Conservation (phyloP, 768 basidiomycete genomes). For the Hygrocybe punicea region DNA sequence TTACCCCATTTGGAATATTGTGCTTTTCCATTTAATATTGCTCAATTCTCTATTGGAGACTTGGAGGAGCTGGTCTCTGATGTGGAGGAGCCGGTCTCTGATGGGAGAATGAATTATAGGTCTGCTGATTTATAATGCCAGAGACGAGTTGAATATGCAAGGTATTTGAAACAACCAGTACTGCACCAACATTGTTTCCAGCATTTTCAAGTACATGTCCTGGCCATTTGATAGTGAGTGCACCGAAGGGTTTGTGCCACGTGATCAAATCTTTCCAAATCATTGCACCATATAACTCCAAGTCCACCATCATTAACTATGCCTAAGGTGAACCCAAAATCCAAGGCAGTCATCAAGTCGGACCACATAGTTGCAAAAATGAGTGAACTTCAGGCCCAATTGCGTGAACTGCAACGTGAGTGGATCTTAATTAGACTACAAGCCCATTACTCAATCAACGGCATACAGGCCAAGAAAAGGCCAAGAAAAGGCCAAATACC, state of each 20-base stretch:
- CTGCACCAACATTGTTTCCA: not conserved
- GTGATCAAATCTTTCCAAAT: not conserved
- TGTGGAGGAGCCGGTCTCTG: not conserved
- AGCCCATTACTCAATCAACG: not conserved
- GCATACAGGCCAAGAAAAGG: not conserved
- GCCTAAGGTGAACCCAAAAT: not conserved
- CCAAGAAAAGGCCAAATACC: not conserved
- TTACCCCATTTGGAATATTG: too few relatives aligned
- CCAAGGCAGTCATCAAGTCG: not conserved
- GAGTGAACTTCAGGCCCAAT: not conserved
- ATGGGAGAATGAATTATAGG: not conserved
- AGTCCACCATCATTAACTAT: not conserved
- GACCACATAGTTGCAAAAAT: not conserved
- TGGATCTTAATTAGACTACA: not conserved
- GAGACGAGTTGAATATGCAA: constrained; percentile 1
- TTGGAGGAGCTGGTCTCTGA: not conserved
- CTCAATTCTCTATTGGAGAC: too few relatives aligned
- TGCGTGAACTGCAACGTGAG: not conserved
- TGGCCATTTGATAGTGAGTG: not conserved
- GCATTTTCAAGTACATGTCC: not conserved
- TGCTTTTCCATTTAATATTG: too few relatives aligned
- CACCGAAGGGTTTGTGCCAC: not conserved
- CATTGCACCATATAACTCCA: not conserved
- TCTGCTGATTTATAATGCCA: not conserved
- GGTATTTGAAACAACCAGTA: not conserved